Evolutionary conservation across 1,284 basidiomycete genomes (phyloP).

Genomic region (Schizopora paradoxa): DNA sequence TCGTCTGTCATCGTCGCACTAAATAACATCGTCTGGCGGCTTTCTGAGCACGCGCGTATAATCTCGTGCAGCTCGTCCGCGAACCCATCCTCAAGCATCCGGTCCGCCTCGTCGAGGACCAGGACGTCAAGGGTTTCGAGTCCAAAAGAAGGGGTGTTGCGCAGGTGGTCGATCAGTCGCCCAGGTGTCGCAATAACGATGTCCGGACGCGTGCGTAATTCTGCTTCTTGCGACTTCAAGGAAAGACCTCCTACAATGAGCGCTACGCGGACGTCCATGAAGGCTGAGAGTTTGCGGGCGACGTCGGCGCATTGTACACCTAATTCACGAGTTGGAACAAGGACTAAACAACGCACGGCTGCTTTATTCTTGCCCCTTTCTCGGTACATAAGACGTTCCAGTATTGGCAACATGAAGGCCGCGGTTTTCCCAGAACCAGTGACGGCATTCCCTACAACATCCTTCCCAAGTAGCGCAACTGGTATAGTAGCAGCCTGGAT

Average conservation of each 20-base stretch:
- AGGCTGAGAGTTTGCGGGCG: slow-evolving; percentile 76
- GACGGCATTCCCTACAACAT: slow-evolving; percentile 91
- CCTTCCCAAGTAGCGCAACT: slow-evolving; percentile 88
- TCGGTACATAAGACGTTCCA: slow-evolving; percentile 87
- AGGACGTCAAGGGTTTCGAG: slow-evolving; percentile 92
- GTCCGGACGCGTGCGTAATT: slow-evolving; percentile 83
- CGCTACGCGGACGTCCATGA: slow-evolving; percentile 86
- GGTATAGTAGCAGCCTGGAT: slow-evolving; percentile 94
- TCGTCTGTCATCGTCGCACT: slow-evolving; percentile 98
- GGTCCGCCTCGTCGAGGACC: slow-evolving; percentile 95
- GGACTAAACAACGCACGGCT: slow-evolving; percentile 89
- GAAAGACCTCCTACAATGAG: slow-evolving; percentile 90
- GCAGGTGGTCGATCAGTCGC: slow-evolving; percentile 93
- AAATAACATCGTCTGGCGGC: slow-evolving; percentile 96
- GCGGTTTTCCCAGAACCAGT: slow-evolving; percentile 97
- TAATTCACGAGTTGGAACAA: slow-evolving; percentile 91
- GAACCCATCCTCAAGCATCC: slow-evolving; percentile 98
- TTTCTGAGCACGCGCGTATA: slow-evolving; percentile 81
- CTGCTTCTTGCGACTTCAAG: slow-evolving; percentile 83
- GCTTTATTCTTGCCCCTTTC: slow-evolving; percentile 81
- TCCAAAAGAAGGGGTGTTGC: slow-evolving; percentile 91
- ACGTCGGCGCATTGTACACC: slow-evolving; percentile 95
- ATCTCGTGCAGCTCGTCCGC: slow-evolving; percentile 95
- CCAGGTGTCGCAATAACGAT: slow-evolving; percentile 94
- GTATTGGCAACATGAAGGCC: slow-evolving; percentile 90